Evolutionary conservation across 2,329 filamentous ascomycete genomes (phyloP).

Genomic region (Ascochyta koolunga): DNA sequence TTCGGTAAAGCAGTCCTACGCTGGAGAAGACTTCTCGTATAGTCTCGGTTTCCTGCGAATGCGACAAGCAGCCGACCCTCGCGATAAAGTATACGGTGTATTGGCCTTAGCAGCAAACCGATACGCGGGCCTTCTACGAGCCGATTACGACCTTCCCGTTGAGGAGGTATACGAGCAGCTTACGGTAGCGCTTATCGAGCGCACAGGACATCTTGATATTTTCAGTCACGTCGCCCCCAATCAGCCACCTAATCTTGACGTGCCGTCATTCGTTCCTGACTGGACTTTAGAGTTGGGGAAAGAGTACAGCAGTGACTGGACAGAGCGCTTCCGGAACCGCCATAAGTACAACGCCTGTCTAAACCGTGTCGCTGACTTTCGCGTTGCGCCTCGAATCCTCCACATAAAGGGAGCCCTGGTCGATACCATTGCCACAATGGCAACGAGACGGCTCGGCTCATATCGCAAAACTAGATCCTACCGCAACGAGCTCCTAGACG

Average conservation of each 20-base stretch:
- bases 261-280: slow-evolving; percentile 5
- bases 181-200: slow-evolving; percentile 2
- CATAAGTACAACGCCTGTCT: slow-evolving; percentile 3
- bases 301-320: slow-evolving; percentile 10
- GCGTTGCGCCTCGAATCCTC: neutral
- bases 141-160: neutral
- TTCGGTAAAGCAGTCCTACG: neutral
- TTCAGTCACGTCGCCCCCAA: slow-evolving; percentile 6
- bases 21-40: slow-evolving; percentile 4
- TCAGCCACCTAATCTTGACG: neutral
- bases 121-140: slow-evolving; percentile 2
- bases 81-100: slow-evolving; percentile 8
- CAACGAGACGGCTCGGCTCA: neutral
- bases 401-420: neutral
- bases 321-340: neutral
- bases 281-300: slow-evolving; percentile 6
- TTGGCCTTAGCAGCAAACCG: slow-evolving; percentile 1
- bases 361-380: neutral
- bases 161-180: slow-evolving; percentile 7
- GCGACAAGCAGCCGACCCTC: slow-evolving; percentile 4
- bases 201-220: neutral
- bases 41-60: slow-evolving; percentile 6
- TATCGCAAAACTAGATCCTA: slow-evolving; percentile 4
- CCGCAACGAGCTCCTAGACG: slow-evolving; percentile 2
- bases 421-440: neutral